Conservation (phyloP, 139 green algal genomes). For the Eudorina sp. region DNA sequence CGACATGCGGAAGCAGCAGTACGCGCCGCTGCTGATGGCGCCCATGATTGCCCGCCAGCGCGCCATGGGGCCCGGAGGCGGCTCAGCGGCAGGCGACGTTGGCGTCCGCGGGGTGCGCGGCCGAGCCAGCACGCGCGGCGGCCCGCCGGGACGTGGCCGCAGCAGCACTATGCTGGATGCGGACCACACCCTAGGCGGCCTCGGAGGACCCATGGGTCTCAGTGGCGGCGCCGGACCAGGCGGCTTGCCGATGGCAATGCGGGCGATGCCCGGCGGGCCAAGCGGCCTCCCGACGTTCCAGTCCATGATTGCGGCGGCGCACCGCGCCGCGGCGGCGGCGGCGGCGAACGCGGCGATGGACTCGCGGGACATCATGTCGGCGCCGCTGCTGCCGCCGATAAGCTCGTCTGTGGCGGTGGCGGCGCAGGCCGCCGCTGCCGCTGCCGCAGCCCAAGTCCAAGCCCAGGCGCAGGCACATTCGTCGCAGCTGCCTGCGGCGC, state of each 20-base stretch:
- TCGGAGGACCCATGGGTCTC: background rate
- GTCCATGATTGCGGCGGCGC: conserved; percentile 6
- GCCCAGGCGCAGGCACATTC: background rate
- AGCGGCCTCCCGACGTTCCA: conserved; percentile 3
- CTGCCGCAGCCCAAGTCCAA: background rate
- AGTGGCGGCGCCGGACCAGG: background rate
- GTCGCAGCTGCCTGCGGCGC: background rate
- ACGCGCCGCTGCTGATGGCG: conserved; percentile 49
- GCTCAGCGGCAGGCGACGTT: background rate
- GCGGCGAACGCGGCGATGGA: background rate
- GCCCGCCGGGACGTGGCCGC: background rate
- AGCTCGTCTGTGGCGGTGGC: background rate
- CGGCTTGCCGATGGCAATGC: background rate
- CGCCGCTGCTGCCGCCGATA: conserved; percentile 28
- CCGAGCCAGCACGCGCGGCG: background rate
- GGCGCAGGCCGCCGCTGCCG: background rate
- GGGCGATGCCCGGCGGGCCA: background rate
- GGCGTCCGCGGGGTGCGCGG: conserved; percentile 16
- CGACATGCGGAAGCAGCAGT: conserved; percentile 50
- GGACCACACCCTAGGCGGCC: background rate
- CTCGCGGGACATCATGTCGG: background rate
- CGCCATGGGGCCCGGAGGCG: background rate
- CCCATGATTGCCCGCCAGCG: conserved; percentile 32
- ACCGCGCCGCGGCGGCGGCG: background rate
- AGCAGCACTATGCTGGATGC: background rate